phyloP scores from a whole-genome alignment of 768 basidiomycete species.

The Russula sp. region DNA sequence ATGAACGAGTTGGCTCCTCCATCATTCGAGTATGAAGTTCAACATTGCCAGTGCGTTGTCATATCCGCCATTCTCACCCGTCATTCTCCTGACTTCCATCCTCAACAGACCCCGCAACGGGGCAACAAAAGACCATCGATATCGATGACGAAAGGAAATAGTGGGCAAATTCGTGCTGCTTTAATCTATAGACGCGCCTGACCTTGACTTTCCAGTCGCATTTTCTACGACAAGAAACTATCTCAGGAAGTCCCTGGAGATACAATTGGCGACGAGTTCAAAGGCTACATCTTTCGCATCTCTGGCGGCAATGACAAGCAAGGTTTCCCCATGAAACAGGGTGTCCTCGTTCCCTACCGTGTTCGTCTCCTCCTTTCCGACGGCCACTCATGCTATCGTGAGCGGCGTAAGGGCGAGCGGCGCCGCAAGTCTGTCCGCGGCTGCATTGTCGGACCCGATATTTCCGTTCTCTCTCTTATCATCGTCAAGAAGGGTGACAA shows the following conservation, averaged over 20 bases:
- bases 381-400: constrained; percentile 97
- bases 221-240: constrained; percentile 98
- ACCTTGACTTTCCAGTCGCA: constrained; percentile 47
- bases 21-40: constrained; percentile 73
- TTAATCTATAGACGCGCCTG: neutral
- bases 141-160: constrained; percentile 85
- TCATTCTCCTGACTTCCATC: neutral
- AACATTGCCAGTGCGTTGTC: constrained; percentile 84
- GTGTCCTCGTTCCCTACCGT: constrained; percentile 91
- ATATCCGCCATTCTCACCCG: neutral
- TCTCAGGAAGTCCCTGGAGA: constrained; percentile 90
- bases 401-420: constrained; percentile 88
- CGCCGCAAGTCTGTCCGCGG: constrained; percentile 99
- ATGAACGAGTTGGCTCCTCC: too few species aligned
- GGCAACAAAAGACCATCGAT: constrained; percentile 94
- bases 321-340: constrained; percentile 99
- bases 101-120: constrained; percentile 81
- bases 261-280: constrained; percentile 90
- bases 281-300: constrained; percentile 94
- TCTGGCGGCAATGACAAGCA: constrained; percentile 98
- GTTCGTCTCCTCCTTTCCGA: constrained; percentile 89
- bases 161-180: constrained; percentile 35
- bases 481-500: constrained; percentile 94
- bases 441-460: constrained; percentile 96
- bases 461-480: constrained; percentile 87